Evolutionary conservation across 2,329 filamentous ascomycete species (phyloP).

Genomic region (Nigrograna mackinnonii): DNA sequence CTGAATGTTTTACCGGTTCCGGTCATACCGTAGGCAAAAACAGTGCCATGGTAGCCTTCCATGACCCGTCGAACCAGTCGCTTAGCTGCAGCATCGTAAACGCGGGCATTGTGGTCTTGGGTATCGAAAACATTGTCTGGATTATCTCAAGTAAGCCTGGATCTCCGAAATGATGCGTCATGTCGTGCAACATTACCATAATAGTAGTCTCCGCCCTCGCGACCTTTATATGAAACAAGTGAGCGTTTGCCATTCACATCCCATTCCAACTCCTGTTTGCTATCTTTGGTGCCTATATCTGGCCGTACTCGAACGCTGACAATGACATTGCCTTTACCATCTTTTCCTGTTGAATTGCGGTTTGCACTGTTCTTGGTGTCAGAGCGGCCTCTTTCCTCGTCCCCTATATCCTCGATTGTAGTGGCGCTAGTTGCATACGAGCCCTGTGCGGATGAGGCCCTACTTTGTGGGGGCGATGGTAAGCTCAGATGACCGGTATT

Average conservation of each 20-base stretch:
- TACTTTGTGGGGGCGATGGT: slow-evolving; percentile 82
- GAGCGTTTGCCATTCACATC: slow-evolving; percentile 84
- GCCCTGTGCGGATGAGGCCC: slow-evolving; percentile 88
- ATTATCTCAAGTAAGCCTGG: slow-evolving; percentile 16
- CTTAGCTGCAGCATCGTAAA: slow-evolving; percentile 94
- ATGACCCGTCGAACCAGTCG: slow-evolving; percentile 93
- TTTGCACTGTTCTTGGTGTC: slow-evolving; percentile 31
- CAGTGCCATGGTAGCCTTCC: slow-evolving; percentile 98
- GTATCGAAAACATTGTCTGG: slow-evolving; percentile 95
- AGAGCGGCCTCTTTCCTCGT: slow-evolving; percentile 61
- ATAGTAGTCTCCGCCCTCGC: slow-evolving; percentile 88
- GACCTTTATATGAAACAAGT: slow-evolving; percentile 80
- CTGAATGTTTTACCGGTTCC: slow-evolving; percentile 99
- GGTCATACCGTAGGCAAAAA: slow-evolving; percentile 99
- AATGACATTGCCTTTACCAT: slow-evolving; percentile 91
- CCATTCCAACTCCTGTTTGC: slow-evolving; percentile 80
- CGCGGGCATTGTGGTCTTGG: slow-evolving; percentile 89
- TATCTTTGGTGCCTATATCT: slow-evolving; percentile 68
- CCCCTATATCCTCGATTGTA: slow-evolving; percentile 79
- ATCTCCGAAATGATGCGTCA: slow-evolving; percentile 8
- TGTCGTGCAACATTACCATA: slow-evolving; percentile 69
- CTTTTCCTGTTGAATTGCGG: slow-evolving; percentile 51
- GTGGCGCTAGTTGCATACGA: slow-evolving; percentile 89
- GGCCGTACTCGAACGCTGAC: slow-evolving; percentile 94
- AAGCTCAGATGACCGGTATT: slow-evolving; percentile 69